Base-by-base conservation (phyloP, 2,329 filamentous ascomycete genomes). In the Alternaria arbusti region DNA sequence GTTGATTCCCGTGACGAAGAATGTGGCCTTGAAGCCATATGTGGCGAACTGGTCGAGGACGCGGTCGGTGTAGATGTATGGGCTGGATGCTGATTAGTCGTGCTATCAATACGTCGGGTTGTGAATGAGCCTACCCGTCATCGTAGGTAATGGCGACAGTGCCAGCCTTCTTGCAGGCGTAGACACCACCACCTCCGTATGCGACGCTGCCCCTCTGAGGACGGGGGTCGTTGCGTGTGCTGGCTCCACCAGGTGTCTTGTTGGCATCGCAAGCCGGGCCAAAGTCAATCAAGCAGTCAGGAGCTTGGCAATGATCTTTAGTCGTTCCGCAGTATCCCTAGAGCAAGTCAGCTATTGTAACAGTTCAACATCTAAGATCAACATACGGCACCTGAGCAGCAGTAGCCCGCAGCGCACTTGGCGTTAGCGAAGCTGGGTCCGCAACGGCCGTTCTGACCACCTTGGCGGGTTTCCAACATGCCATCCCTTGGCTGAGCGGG, bases 91-190 rank as follows among this genome's bases (percentile, higher is more conserved):
- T 20, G 9, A 44, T 61, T 30, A 61, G 43, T 51, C 49, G 26
- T 17, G 20, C 17, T 8, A n/a, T n/a, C 11, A 12, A 25, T 20
- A 5, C 9, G 17, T 23, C 12, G 15, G 23, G 5, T 15, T 26
- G 26, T 40, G 12, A 10, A 40, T 15, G 23, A 26, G n/a, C 49
- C 54, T 54, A 64, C 62, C 89, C 89, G 70, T 91, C 89, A 69
- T 91, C 89, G 65, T 87, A 91, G 0, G 89, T 91, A 58, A 91
- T 80, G 25, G 89, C 89, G 68, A 91, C 85, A 11, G 87, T 87
- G 57, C 88, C 87, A 4, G 84, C 80, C 15, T 68, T 71, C 51
- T 76, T 76, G 70, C 87, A 89, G 56, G 82, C 78, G 67, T 87
- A 87, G 60, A 90, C 86, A 22, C 85, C 85, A 2, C 75, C 82